Evolutionary conservation across 2,329 filamentous ascomycete genomes (phyloP), one percentile per base, ranked within the genome.

Genomic region (Colletotrichum cuscutae): DNA sequence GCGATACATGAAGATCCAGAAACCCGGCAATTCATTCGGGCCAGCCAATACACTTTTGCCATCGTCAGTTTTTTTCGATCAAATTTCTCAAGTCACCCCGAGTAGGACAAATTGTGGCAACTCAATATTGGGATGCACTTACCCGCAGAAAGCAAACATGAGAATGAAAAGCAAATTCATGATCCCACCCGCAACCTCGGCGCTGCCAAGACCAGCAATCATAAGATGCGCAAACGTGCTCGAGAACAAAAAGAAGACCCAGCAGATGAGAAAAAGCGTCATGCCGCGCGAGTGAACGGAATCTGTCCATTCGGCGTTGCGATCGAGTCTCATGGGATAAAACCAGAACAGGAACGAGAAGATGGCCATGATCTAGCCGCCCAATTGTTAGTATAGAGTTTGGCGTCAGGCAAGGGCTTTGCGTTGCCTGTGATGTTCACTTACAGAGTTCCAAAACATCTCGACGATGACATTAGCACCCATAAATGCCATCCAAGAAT

Each of bases 1-100:
- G 37, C 89, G 86, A 79, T 93, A 93, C 89, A 93, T 91, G 83
- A 92, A 92, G 65, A 88, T 89, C 92, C 92, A 94, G 83, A 94
- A 93, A 1, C 87, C 84, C 0, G 92, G 91, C 3, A 94, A 86
- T 1, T 84, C 82, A 0, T 78, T 77, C 0, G 89, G 89, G 1
- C 85, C 81, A 1, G 89, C 89, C 63, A 93, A 85, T 49, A 94
- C 90, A 82, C 90, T 86, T 75, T 5, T 7, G 19, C 3, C 15
- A 28, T 19, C 6, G 49, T 74, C 37, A 72, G 64, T 11, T 13
- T 9, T 19, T 56, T 56, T 49, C 42, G 19, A 49, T 19, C 12
- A 24, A 11, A 9, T 2, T 24, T 11, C 22, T 7, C 12, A 12
- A 15, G 2, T 11, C 22, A 15, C 12, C 13, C 6, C n/a, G 19